phyloP scores from a whole-genome alignment of 2,329 filamentous ascomycete species.

The Zymoseptoria brevis region DNA sequence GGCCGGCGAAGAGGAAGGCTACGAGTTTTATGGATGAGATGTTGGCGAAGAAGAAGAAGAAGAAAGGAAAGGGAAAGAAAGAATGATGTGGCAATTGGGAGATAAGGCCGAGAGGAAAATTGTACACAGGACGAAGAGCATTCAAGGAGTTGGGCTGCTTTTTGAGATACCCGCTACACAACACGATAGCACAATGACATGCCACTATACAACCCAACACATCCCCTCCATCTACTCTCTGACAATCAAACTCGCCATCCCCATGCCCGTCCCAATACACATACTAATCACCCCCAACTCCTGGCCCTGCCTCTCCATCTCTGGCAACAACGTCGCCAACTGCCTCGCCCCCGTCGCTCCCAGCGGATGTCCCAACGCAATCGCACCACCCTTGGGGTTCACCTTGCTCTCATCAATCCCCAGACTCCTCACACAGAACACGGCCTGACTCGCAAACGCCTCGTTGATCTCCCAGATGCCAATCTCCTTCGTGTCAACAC shows the following conservation, averaged over 20 bases:
- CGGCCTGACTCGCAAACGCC: constrained; percentile 56
- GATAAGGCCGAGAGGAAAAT: background rate
- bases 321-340: constrained; percentile 63
- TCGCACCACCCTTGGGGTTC: constrained; percentile 88
- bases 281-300: constrained; percentile 83
- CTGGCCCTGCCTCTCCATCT: constrained; percentile 58
- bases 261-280: constrained; percentile 56
- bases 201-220: background rate
- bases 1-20: constrained; percentile 12
- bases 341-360: constrained; percentile 82
- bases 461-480: constrained; percentile 92
- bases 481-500: constrained; percentile 60
- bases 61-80: constrained; percentile 37
- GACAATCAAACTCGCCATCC: constrained; percentile 46
- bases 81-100: background rate
- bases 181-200: too few relatives aligned
- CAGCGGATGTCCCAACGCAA: constrained; percentile 86
- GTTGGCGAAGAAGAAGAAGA: constrained; percentile 40
- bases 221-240: constrained; percentile 32
- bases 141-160: background rate
- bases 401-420: constrained; percentile 63
- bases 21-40: constrained; percentile 48
- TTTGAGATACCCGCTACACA: background rate
- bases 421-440: constrained; percentile 64
- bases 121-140: background rate